Evolutionary conservation across 2,329 filamentous ascomycete genomes (phyloP).

Genomic region (Fusarium veterinarium): DNA sequence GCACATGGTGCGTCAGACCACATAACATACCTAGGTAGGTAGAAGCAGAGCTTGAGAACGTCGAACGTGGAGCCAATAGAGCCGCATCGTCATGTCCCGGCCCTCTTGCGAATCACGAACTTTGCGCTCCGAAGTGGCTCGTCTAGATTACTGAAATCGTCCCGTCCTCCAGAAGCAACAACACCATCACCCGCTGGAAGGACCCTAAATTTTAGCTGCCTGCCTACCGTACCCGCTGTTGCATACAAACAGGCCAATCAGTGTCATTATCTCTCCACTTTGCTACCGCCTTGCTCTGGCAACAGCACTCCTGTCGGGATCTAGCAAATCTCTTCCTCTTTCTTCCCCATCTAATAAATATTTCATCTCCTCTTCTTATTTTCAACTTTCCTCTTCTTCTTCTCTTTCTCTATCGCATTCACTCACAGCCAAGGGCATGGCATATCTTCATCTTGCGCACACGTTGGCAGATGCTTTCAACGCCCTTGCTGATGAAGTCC

Average conservation of each 20-base stretch:
- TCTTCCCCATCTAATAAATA: constrained; percentile 30
- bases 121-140: constrained; percentile 14
- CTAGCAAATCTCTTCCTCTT: constrained; percentile 39
- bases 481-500: constrained; percentile 72
- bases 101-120: background rate
- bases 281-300: constrained; percentile 32
- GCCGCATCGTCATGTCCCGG: background rate
- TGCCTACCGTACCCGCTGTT: constrained; percentile 3
- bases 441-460: constrained; percentile 59
- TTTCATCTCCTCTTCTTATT: constrained; percentile 6
- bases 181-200: background rate
- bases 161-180: background rate
- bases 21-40: background rate
- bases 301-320: constrained; percentile 28
- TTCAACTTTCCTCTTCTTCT: constrained; percentile 10
- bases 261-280: constrained; percentile 11
- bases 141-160: background rate
- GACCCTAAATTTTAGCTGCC: constrained; percentile 18
- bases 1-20: background rate
- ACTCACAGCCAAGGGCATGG: constrained; percentile 49
- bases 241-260: constrained; percentile 17
- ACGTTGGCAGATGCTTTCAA: constrained; percentile 73
- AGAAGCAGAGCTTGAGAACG: background rate
- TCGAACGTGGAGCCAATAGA: background rate
- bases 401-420: constrained; percentile 8